Conservation (phyloP, 768 basidiomycete genomes). For the Mrakia blollopis region DNA sequence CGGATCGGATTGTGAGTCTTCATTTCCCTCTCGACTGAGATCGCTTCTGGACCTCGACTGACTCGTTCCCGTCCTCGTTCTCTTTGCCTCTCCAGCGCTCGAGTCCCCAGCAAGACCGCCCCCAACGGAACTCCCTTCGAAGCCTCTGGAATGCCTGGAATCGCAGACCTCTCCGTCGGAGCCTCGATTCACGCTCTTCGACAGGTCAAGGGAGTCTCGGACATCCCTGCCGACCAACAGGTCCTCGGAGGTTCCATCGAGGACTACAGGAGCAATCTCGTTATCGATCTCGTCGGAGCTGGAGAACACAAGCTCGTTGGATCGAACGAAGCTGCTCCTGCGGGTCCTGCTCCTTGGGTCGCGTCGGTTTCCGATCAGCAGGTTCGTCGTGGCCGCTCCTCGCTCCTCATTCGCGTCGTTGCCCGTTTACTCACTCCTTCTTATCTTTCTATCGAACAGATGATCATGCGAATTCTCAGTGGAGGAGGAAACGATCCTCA, state of each 20-base stretch:
- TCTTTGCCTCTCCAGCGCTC: slow-evolving; percentile 50
- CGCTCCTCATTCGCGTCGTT: neutral
- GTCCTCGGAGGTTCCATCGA: slow-evolving; percentile 85
- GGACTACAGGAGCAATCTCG: slow-evolving; percentile 86
- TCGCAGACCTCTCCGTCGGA: slow-evolving; percentile 78
- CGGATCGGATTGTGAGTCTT: slow-evolving; percentile 69
- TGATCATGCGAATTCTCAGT: slow-evolving; percentile 91
- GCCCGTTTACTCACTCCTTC: neutral
- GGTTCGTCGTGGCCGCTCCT: neutral
- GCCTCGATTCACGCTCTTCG: slow-evolving; percentile 68
- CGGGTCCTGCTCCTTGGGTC: slow-evolving; percentile 4
- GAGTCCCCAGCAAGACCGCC: slow-evolving; percentile 74
- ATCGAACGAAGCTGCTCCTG: slow-evolving; percentile 6
- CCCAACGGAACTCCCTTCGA: slow-evolving; percentile 60
- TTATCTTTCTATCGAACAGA: slow-evolving; percentile 57
- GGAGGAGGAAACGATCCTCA: slow-evolving; percentile 57
- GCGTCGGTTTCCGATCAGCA: slow-evolving; percentile 27
- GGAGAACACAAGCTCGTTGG: slow-evolving; percentile 37
- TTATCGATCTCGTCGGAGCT: slow-evolving; percentile 42
- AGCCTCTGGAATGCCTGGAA: slow-evolving; percentile 66
- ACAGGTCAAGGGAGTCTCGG: slow-evolving; percentile 83
- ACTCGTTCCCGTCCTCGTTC: neutral
- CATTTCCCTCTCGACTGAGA: neutral
- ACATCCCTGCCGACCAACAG: slow-evolving; percentile 88
- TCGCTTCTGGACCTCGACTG: neutral